Conservation (phyloP, 1,284 basidiomycete genomes). For the Heterobasidion irregulare region DNA sequence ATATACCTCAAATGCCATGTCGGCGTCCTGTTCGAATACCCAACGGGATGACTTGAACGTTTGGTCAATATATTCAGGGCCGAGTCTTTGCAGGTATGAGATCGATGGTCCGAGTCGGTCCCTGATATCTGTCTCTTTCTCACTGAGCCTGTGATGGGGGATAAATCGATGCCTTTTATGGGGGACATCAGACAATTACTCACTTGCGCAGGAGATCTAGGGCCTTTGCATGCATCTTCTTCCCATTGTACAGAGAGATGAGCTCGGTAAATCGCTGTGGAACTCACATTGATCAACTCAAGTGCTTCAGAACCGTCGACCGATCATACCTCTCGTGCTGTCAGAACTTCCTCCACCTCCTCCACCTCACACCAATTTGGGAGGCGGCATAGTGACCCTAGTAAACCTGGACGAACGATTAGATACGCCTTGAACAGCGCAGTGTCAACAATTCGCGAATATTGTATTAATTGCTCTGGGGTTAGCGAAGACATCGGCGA, state of each 20-base stretch:
- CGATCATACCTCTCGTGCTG: constrained; percentile 64
- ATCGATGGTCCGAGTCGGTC: constrained; percentile 84
- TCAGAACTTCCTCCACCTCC: constrained; percentile 87
- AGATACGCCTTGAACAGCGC: constrained; percentile 93
- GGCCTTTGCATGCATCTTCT: constrained; percentile 92
- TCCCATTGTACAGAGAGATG: constrained; percentile 87
- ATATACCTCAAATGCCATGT: constrained; percentile 70
- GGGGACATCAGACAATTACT: constrained; percentile 16
- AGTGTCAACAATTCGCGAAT: constrained; percentile 93
- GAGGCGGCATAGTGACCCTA: constrained; percentile 85
- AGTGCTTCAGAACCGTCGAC: not conserved
- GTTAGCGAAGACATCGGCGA: constrained; percentile 61
- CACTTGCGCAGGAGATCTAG: constrained; percentile 76
- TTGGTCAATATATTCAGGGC: constrained; percentile 69
- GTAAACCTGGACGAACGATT: constrained; percentile 71
- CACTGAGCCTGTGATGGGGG: constrained; percentile 51
- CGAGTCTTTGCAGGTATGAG: constrained; percentile 86
- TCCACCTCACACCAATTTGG: constrained; percentile 97
- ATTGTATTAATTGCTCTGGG: constrained; percentile 75
- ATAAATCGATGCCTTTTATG: constrained; percentile 1
- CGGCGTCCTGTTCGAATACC: constrained; percentile 72
- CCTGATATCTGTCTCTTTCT: constrained; percentile 69
- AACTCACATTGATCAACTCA: not conserved
- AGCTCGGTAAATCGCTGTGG: constrained; percentile 87
- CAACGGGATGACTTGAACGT: constrained; percentile 79